Evolutionary conservation across 164 flowering plant genomes (phyloP).

Genomic region (Vitis rupestris): DNA sequence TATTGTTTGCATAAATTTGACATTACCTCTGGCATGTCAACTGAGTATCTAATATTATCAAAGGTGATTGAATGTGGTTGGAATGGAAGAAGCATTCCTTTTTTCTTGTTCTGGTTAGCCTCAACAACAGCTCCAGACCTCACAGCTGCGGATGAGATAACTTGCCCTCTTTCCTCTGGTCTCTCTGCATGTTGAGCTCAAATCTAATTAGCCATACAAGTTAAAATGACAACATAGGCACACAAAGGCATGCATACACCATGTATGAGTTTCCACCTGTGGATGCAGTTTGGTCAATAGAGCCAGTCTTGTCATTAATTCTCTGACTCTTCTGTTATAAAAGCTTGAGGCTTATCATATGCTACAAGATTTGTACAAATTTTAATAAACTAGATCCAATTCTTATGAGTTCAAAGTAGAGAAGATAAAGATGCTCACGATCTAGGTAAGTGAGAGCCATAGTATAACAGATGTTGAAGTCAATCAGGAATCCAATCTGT

Average conservation of each 20-base stretch:
- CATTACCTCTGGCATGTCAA: constrained; percentile 59
- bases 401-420: too few species aligned
- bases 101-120: constrained; percentile 18
- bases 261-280: not conserved
- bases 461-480: constrained; percentile 16
- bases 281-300: not conserved
- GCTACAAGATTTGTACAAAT: too few species aligned
- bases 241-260: too few species aligned
- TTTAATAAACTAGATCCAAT: too few species aligned
- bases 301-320: constrained; percentile 5
- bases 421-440: not conserved
- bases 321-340: constrained; percentile 14
- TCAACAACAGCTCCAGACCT: not conserved
- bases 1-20: not conserved
- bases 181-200: not conserved
- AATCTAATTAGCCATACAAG: not conserved
- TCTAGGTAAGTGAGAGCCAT: constrained; percentile 24
- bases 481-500: constrained; percentile 11
- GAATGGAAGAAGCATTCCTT: constrained; percentile 65
- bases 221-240: too few species aligned
- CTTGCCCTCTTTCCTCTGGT: too few species aligned
- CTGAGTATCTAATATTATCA: constrained; percentile 41
- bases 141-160: too few species aligned
- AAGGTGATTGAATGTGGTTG: constrained; percentile 45
- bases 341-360: constrained; percentile 14